Evolutionary conservation across 2,329 filamentous ascomycete species (phyloP), one percentile per base, ranked within the genome.

Genomic region (Pseudogymnoascus sp.): DNA sequence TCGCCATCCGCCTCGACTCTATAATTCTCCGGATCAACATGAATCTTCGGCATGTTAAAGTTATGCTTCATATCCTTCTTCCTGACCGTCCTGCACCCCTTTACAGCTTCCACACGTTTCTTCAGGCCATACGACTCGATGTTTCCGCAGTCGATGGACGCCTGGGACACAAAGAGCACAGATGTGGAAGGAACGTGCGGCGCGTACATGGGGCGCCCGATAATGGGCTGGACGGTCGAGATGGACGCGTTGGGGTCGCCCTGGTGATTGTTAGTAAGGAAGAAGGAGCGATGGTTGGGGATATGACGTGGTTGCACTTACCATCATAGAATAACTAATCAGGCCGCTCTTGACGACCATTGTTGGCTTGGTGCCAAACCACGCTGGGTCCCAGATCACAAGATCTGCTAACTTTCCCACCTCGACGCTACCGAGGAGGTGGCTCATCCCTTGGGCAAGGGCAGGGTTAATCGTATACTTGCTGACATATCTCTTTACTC

Each of bases 381-480:
- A 89, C 6, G 85, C 83, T 6, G 91, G 89, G 59, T 88, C 87
- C 93, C 93, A 97, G 6, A 97, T 72, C 0, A 96, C 90, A 59
- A 97, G 74, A 74, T 97, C 93, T 0, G 93, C 93, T 59, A 96
- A 76, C 77, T 96, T 97, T 60, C 92, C 93, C 0, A 91, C 84
- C 77, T 97, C 92, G 62, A 97, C 77, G 68, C 89, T 93, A 7
- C 93, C 93, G 66, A 97, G 84, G 2, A 96, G 71, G 73, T 97
- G 93, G 0, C 81, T 77, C 87, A 97, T 96, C 2, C 93, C 93
- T 75, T 97, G 93, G 0, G 93, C 87, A 66, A 97, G 81, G 10
- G 93, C 91, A 1, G 93, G 91, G 76, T 97, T 97, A 77, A 97
- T 87, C 21, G 93, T 97, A 75, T 97, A 97, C 78, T 97, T 97